Evolutionary conservation across 768 basidiomycete genomes (phyloP).

Genomic region (Paxillus involutus): DNA sequence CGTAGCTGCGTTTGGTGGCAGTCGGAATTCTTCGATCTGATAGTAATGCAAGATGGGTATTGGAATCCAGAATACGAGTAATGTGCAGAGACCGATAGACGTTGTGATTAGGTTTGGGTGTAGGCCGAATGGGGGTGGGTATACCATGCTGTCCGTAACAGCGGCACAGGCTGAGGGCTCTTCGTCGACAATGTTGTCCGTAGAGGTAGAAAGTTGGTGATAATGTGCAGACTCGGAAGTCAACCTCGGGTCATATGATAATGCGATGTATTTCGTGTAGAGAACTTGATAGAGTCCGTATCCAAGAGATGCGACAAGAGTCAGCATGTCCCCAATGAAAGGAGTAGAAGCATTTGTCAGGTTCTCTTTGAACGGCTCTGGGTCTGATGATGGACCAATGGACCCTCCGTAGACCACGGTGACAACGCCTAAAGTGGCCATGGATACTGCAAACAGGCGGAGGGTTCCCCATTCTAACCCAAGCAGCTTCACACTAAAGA

Average conservation of each 20-base stretch:
- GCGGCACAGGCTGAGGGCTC: constrained; percentile 10
- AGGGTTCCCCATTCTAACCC: constrained; percentile 60
- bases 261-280: constrained; percentile 77
- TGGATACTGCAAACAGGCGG: constrained; percentile 66
- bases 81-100: constrained; percentile 75
- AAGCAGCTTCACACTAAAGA: constrained; percentile 76
- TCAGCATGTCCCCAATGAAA: constrained; percentile 71
- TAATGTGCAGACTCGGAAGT: constrained; percentile 41
- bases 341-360: constrained; percentile 42
- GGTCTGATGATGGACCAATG: constrained; percentile 24
- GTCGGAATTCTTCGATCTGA: constrained; percentile 63
- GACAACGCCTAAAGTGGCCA: constrained; percentile 81
- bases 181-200: constrained; percentile 29
- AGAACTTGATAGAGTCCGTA: constrained; percentile 83
- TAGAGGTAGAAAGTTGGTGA: constrained; percentile 41
- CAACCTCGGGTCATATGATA: constrained; percentile 63
- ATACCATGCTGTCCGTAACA: constrained; percentile 35
- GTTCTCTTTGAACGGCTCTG: constrained; percentile 12
- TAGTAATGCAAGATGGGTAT: constrained; percentile 71
- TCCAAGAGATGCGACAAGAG: constrained; percentile 66
- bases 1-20: constrained; percentile 53
- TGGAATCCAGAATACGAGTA: constrained; percentile 75
- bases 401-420: constrained; percentile 82
- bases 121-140: constrained; percentile 78
- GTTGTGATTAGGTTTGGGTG: constrained; percentile 83